Evolutionary conservation across 2,329 filamentous ascomycete species (phyloP), one percentile per base, ranked within the genome.

Genomic region (Neopestalotiopsis sp.): DNA sequence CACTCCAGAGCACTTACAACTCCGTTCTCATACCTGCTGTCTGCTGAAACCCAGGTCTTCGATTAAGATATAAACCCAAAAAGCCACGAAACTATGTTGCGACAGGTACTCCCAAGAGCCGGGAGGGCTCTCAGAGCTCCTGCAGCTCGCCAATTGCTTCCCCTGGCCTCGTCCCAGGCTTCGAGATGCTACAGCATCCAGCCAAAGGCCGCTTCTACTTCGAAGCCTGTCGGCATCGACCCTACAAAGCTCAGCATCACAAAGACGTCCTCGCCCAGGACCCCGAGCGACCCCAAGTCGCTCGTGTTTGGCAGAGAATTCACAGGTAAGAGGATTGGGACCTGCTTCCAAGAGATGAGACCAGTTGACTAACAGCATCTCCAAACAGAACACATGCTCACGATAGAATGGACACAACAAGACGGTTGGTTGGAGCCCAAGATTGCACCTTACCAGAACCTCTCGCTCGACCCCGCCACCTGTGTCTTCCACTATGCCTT

Each of bases 401-500:
- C 92, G 69, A 88, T 97, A 74, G 94, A 98, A 85, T 99, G 96
- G 96, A 95, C 92, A 67, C 89, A 94, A 70, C 84, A 88, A 63
- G 86, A 93, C 73, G 96, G 95, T 80, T 98, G 96, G 96, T 84
- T 92, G 57, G 83, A 90, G 14, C 94, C 95, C 69, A 87, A 89
- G 73, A 98, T 99, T 79, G 91, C 89, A 20, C 96, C 96, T 24
- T 98, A 98, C 86, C 94, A 98, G 83, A 98, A 98, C 84, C 93
- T 99, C 75, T 95, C 93, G 60, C 92, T 99, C 76, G 96, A 98
- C 81, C 96, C 96, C 32, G 94, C 96, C 58, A 96, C 94, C 42
- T 98, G 95, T 84, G 96, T 98, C 71, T 95, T 99, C 84, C 96
- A 99, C 88, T 99, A 99, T 83, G 96, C 94, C 63, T 98, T 98